Evolutionary conservation across 2,329 filamentous ascomycete genomes (phyloP).

Genomic region (Celoporthe dispersa): DNA sequence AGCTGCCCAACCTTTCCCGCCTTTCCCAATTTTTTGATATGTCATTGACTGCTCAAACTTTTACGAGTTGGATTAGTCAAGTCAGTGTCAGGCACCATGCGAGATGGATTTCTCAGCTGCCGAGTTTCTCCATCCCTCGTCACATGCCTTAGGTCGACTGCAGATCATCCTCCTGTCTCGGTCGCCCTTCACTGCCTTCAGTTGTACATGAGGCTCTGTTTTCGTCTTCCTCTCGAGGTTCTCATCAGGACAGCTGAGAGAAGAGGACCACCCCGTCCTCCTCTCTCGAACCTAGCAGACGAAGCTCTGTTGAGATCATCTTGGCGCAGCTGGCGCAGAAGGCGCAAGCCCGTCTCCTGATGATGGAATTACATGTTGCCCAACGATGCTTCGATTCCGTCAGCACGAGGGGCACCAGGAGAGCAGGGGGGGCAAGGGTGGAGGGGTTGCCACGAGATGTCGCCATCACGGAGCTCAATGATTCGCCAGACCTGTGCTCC

Average conservation of each 20-base stretch:
- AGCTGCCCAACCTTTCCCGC: neutral
- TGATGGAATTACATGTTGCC: conserved; percentile 22
- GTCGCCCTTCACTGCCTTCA: neutral
- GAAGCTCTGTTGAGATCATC: neutral
- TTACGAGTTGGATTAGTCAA: neutral
- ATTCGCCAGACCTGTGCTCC: conserved; percentile 13
- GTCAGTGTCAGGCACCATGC: conserved; percentile 6
- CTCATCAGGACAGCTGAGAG: neutral
- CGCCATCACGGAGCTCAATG: conserved; percentile 28
- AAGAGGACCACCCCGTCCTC: neutral
- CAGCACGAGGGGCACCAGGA: conserved; percentile 7
- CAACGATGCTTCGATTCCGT: neutral
- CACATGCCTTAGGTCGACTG: neutral
- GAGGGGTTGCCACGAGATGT: conserved; percentile 25
- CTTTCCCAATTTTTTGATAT: neutral
- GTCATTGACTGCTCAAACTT: conserved; percentile 22
- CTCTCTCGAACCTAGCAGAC: neutral
- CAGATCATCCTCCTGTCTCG: conserved; percentile 1
- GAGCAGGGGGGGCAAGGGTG: neutral
- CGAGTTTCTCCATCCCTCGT: neutral
- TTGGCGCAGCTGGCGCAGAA: conserved; percentile 16
- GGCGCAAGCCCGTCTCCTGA: conserved; percentile 23
- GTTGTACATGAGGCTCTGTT: neutral
- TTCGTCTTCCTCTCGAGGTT: neutral
- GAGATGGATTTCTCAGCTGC: conserved; percentile 1